phyloP scores from a whole-genome alignment of 768 basidiomycete species.

The Sarcodon aspratus region DNA sequence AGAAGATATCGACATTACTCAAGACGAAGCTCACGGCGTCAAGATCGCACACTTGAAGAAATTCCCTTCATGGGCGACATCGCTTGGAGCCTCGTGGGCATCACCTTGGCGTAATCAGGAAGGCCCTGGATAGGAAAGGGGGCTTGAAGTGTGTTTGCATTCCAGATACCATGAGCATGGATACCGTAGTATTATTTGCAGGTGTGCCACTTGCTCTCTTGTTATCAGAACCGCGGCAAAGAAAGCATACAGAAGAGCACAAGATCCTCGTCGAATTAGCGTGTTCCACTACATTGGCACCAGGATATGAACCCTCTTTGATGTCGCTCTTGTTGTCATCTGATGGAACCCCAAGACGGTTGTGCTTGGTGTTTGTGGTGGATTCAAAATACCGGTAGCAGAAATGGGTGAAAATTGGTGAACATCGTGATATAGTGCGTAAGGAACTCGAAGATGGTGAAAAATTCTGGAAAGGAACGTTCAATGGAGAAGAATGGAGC shows the following conservation, averaged over 20 bases:
- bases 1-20: slow-evolving; percentile 27
- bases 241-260: slow-evolving; percentile 45
- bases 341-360: slow-evolving; percentile 22
- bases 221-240: background rate
- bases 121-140: slow-evolving; percentile 51
- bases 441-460: slow-evolving; percentile 19
- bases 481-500: slow-evolving; percentile 18
- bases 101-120: slow-evolving; percentile 48
- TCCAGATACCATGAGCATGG: slow-evolving; percentile 62
- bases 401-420: slow-evolving; percentile 40
- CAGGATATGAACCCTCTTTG: slow-evolving; percentile 48
- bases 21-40: slow-evolving; percentile 32
- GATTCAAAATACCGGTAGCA: slow-evolving; percentile 51
- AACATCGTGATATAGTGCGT: slow-evolving; percentile 32
- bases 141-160: slow-evolving; percentile 47
- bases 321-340: slow-evolving; percentile 36
- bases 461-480: slow-evolving; percentile 17
- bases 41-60: slow-evolving; percentile 43
- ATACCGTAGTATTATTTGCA: slow-evolving; percentile 40
- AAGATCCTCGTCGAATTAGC: slow-evolving; percentile 67
- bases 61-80: slow-evolving; percentile 57
- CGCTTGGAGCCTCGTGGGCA: slow-evolving; percentile 60
- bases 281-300: slow-evolving; percentile 56
- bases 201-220: slow-evolving; percentile 26
- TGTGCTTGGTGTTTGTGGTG: slow-evolving; percentile 65